Evolutionary conservation across 225 moss, liverwort and hornwort species (phyloP).

Genomic region (Asterella californica): DNA sequence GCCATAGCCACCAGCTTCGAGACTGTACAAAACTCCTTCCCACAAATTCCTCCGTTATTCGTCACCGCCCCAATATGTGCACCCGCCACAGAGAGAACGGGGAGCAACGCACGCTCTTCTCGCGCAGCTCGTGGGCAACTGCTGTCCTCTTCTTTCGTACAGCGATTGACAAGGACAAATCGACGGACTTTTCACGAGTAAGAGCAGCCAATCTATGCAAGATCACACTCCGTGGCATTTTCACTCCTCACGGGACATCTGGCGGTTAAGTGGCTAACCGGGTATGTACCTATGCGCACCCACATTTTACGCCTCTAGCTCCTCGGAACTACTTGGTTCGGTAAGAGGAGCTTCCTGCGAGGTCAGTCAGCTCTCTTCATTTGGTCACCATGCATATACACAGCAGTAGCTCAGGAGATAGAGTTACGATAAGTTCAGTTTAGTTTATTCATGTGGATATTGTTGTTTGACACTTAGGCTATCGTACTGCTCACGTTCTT

Average conservation of each 20-base stretch:
- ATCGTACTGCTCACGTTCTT: too few species aligned
- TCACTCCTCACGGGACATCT: background rate
- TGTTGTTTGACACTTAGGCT: too few species aligned
- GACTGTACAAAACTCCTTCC: background rate
- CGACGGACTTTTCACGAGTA: background rate
- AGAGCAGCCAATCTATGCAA: background rate
- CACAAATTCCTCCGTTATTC: background rate
- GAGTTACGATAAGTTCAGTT: too few species aligned
- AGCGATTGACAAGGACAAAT: background rate
- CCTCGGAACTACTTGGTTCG: too few species aligned
- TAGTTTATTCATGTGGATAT: too few species aligned
- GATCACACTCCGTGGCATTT: background rate
- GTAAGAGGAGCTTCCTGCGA: too few species aligned
- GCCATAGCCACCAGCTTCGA: constrained; percentile 23
- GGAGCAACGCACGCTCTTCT: background rate
- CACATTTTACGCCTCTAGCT: too few species aligned
- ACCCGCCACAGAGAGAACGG: background rate
- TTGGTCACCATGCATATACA: too few species aligned
- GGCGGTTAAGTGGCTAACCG: too few species aligned
- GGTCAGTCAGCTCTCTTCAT: too few species aligned
- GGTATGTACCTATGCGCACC: too few species aligned
- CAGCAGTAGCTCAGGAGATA: too few species aligned
- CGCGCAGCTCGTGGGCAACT: background rate
- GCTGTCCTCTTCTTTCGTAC: constrained; percentile 8
- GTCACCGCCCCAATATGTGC: background rate